phyloP scores from a whole-genome alignment of 495 filamentous ascomycete genomes.

The Penicillium paradoxum region DNA sequence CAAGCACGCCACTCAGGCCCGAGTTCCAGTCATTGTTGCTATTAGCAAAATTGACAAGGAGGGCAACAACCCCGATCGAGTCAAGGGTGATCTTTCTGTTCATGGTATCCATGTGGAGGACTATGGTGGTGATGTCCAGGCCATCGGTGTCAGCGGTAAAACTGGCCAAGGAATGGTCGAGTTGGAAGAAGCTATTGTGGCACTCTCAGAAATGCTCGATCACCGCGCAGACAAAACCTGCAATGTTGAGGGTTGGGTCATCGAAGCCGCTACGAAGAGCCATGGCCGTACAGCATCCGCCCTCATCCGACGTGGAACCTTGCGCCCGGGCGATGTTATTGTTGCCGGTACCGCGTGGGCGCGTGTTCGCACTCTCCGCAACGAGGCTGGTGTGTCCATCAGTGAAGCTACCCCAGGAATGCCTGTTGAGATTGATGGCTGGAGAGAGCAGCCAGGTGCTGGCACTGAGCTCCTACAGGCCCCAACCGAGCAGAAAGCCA shows the following conservation, averaged over 20 bases:
- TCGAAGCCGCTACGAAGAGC: slow-evolving; percentile 87
- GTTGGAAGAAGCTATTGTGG: slow-evolving; percentile 82
- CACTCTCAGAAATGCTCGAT: slow-evolving; percentile 83
- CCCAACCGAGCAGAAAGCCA: slow-evolving; percentile 69
- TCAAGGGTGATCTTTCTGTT: slow-evolving; percentile 82
- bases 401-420: slow-evolving; percentile 76
- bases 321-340: slow-evolving; percentile 74
- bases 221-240: slow-evolving; percentile 75
- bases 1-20: slow-evolving; percentile 85
- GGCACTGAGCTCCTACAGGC: slow-evolving; percentile 87
- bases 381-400: slow-evolving; percentile 75
- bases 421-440: slow-evolving; percentile 89
- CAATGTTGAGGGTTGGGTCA: slow-evolving; percentile 84
- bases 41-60: slow-evolving; percentile 96
- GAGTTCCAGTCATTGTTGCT: slow-evolving; percentile 95
- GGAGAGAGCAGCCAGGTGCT: slow-evolving; percentile 85
- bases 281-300: slow-evolving; percentile 85
- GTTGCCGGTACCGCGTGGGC: slow-evolving; percentile 86
- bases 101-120: slow-evolving; percentile 91
- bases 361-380: slow-evolving; percentile 72
- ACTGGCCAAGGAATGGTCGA: slow-evolving; percentile 89
- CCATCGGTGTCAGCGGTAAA: slow-evolving; percentile 85
- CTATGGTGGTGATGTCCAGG: slow-evolving; percentile 90
- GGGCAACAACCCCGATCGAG: slow-evolving; percentile 67
- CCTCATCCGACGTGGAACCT: slow-evolving; percentile 80